Base-by-base conservation (phyloP, 2,329 filamentous ascomycete species). In the Aureobasidium sp. region DNA sequence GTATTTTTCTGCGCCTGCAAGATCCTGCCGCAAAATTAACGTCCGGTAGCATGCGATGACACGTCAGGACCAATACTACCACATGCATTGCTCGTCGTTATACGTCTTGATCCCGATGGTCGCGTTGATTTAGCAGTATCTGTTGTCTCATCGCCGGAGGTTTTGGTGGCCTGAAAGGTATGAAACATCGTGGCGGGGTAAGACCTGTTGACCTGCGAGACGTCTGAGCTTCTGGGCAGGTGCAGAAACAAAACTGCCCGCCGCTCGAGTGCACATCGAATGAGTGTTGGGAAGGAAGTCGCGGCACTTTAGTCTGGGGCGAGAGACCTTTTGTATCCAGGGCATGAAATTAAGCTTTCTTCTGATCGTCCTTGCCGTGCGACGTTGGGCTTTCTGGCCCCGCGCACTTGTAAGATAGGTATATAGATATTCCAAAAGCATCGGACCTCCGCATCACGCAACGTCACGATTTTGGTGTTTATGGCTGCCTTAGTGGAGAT, bases 1-100 rank as follows among this genome's bases (percentile, higher is more conserved):
- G 87, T 61, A 93, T 93, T 75, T 93, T 94, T 65, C 89, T 83
- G 67, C 89, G 82, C 71, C 91, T 87, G 76, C 89, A 91, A 7
- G 57, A 50, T 34, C 44, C 57, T 60, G 17, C 17, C 10, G 1
- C 17, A 3, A 3, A 5, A 24, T 60, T 6, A 60, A 26, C n/a
- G 2, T 36, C 29, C 9, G 1, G 3, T 2, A 6, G 13, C 4
- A 26, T 37, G 34, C 5, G 34, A 37, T 15, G 12, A 15, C 5
- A 37, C 13, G 6, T 37, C 12, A 3, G 15, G 24, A 1, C 7
- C 32, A 2, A 44, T 13, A 69, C 89, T 87, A 52, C 88, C 86
- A 72, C 88, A 91, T 41, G 88, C 88, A 69, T 88, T 79, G 68
- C 73, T 78, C 4, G 78, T 80, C 5, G 77, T 79, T 50, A 79